A percentile compares a stretch with the other conserved stretches of the same genome.
These are phyloP conservation scores for Musa troglodytarum DNA, from an alignment of 176 grass and related monocot species.

Conservation along the genomic window DNA sequence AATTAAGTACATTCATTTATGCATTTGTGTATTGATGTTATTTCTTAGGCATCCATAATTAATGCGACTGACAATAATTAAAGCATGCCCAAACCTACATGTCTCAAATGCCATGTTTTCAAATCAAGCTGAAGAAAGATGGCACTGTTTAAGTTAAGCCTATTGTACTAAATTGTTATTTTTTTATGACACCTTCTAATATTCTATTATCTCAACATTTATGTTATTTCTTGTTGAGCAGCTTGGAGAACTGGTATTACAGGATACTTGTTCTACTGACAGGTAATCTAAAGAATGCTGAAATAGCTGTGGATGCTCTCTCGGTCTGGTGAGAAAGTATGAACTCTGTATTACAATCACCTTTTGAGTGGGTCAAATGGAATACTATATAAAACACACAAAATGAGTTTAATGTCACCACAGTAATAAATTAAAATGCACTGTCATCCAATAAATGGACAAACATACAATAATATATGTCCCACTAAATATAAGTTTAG, in stretches of 20 bases:
- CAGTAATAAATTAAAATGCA: neutral
- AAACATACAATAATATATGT: too few species aligned
- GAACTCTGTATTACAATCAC: neutral
- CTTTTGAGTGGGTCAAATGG: neutral
- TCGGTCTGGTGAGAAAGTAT: constrained; percentile 54
- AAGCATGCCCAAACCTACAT: too few species aligned
- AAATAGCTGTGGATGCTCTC: constrained; percentile 63
- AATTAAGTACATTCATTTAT: too few species aligned
- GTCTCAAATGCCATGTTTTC: too few species aligned
- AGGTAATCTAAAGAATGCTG: constrained; percentile 52
- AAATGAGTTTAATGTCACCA: neutral
- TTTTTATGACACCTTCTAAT: neutral
- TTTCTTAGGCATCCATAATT: too few species aligned
- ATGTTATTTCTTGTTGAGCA: constrained; percentile 9
- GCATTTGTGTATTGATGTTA: too few species aligned
- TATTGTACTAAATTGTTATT: neutral
- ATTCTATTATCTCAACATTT: neutral
- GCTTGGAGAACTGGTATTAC: constrained; percentile 83
- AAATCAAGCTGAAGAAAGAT: too few species aligned
- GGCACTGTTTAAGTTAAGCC: neutral
- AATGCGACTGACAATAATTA: too few species aligned
- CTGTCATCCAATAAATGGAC: too few species aligned
- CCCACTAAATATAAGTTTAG: too few species aligned
- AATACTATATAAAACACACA: neutral
- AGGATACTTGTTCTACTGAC: constrained; percentile 48